Conservation (phyloP, 2,329 filamentous ascomycete genomes). For the Phaeomoniella chlamydospora region DNA sequence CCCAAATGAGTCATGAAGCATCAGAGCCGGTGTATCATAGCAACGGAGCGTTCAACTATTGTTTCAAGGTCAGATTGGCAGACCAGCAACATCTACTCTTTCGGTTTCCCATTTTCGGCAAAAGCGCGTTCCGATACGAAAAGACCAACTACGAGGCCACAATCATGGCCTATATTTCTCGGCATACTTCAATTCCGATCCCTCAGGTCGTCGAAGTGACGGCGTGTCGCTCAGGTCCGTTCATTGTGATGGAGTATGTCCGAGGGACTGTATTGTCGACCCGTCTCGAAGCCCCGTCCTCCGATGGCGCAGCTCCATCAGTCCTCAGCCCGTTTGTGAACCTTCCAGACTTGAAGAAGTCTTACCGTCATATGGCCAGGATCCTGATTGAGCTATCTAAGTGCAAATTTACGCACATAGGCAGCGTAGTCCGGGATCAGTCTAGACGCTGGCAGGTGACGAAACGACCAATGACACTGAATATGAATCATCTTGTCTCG, state of each 20-base stretch:
- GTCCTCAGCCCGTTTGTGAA: neutral
- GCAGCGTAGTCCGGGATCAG: neutral
- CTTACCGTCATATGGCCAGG: neutral
- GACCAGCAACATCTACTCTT: neutral
- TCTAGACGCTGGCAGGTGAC: conserved; percentile 1
- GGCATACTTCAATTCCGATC: neutral
- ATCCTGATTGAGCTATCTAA: neutral
- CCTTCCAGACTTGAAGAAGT: neutral
- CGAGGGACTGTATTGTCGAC: neutral
- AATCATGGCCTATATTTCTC: neutral
- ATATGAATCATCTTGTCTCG: conserved; percentile 13
- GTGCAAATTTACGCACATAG: too few species aligned
- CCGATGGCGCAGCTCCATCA: neutral
- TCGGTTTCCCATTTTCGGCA: neutral
- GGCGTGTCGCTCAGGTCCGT: neutral
- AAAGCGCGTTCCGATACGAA: conserved; percentile 1
- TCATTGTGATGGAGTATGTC: neutral
- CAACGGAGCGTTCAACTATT: conserved; percentile 1
- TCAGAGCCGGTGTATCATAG: too few species aligned
- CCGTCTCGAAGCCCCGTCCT: neutral
- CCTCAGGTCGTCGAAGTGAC: neutral
- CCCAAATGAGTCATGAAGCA: too few species aligned
- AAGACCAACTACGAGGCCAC: neutral
- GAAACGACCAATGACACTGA: conserved; percentile 11
- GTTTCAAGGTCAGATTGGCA: neutral